These are phyloP conservation scores for Colletotrichum incanum DNA, from an alignment of 2,329 filamentous ascomycete species.

Conservation along the genomic window DNA sequence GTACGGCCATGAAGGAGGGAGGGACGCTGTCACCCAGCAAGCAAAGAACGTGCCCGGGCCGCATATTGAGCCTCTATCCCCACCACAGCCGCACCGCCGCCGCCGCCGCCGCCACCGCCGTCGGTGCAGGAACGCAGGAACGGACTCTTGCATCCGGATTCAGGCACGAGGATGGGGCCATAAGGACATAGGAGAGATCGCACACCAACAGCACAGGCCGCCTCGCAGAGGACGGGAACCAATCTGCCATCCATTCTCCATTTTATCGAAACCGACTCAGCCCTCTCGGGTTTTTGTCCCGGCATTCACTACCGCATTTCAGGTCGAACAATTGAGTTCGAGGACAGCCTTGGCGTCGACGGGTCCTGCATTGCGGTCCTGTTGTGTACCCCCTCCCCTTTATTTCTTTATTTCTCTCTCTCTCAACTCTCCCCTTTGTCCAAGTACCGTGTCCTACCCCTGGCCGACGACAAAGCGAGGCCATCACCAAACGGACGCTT, in stretches of 20 bases:
- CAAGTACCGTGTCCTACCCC: slow-evolving; percentile 14
- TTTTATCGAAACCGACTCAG: slow-evolving; percentile 37
- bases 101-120: slow-evolving; percentile 1
- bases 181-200: background rate
- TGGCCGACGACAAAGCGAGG: slow-evolving; percentile 28
- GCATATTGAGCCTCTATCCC: slow-evolving; percentile 32
- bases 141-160: slow-evolving; percentile 30
- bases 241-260: slow-evolving; percentile 33
- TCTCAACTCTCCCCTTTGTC: slow-evolving; percentile 2
- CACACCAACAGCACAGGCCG: slow-evolving; percentile 17
- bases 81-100: slow-evolving; percentile 17
- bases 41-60: slow-evolving; percentile 41
- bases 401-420: background rate
- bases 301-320: slow-evolving; percentile 14
- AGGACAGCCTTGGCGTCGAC: slow-evolving; percentile 28
- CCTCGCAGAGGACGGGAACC: slow-evolving; percentile 3
- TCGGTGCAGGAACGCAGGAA: slow-evolving; percentile 39
- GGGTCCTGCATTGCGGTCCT: background rate
- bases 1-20: slow-evolving; percentile 20
- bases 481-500: slow-evolving; percentile 31
- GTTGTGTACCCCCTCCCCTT: background rate
- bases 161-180: slow-evolving; percentile 13
- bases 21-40: slow-evolving; percentile 30
- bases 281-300: slow-evolving; percentile 21
- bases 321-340: slow-evolving; percentile 27